These are phyloP conservation scores for Syzygium jambos DNA, from an alignment of 345 rosid species.

Conservation along the genomic window DNA sequence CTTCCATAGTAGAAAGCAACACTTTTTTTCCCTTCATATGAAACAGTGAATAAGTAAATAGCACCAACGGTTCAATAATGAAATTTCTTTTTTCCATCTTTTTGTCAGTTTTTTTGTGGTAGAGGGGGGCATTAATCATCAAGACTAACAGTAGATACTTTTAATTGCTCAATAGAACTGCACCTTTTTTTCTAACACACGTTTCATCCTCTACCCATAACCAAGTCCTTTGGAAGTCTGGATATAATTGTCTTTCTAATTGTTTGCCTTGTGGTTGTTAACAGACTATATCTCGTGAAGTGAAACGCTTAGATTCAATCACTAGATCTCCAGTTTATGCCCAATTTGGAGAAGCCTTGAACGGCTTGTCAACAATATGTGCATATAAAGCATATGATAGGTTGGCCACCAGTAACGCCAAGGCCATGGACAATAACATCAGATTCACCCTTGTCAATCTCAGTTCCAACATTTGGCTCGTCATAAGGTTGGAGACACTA, in stretches of 20 bases:
- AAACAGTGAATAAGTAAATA: background rate
- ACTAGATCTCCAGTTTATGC: conserved; percentile 90
- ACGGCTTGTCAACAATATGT: conserved; percentile 78
- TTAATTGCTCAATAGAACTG: background rate
- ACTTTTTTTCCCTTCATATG: background rate
- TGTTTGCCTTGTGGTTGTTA: background rate
- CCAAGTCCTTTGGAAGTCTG: background rate
- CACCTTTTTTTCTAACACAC: background rate
- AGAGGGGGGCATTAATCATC: background rate
- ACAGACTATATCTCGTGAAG: conserved; percentile 90
- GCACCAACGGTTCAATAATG: background rate
- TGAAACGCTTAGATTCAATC: conserved; percentile 87
- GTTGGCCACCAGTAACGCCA: conserved; percentile 68
- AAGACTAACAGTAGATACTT: background rate
- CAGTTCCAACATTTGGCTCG: conserved; percentile 83
- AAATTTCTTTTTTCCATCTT: background rate
- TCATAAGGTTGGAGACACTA: conserved; percentile 65
- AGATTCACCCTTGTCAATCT: conserved; percentile 76
- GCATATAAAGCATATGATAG: conserved; percentile 91
- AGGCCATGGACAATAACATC: conserved; percentile 84
- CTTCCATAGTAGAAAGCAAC: background rate
- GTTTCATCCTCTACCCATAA: background rate
- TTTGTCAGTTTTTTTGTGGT: background rate
- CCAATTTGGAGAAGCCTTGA: conserved; percentile 93
- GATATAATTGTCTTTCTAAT: background rate